phyloP scores from a whole-genome alignment of 129 eudicot species.

The Glebionis coronaria region DNA sequence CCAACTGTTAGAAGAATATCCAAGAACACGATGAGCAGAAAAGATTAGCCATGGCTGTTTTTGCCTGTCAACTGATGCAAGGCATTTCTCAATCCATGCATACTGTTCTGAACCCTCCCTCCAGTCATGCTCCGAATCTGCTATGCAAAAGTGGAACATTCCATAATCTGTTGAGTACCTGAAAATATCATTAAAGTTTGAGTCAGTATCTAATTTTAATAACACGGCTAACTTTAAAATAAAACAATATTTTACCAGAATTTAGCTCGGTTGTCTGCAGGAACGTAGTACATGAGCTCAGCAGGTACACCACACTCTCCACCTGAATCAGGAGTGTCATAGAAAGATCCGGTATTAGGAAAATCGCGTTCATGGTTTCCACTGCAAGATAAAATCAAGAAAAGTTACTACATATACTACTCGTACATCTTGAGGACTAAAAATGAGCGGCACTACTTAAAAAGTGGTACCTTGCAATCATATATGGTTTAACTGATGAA shows the following conservation, averaged over 20 bases:
- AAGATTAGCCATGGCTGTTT: conserved; percentile 82
- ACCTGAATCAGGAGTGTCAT: conserved; percentile 47
- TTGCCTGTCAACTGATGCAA: conserved; percentile 62
- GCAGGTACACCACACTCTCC: conserved; percentile 62
- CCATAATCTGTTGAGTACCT: conserved; percentile 79
- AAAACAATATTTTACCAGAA: conserved; percentile 39
- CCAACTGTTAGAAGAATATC: conserved; percentile 48
- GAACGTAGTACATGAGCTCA: conserved; percentile 39
- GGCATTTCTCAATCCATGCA: conserved; percentile 54
- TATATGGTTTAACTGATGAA: too few relatives aligned
- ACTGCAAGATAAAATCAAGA: conserved; percentile 25
- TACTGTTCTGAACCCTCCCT: conserved; percentile 66
- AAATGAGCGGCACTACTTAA: background rate
- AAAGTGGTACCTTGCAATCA: conserved; percentile 39
- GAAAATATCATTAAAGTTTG: background rate
- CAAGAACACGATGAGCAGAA: conserved; percentile 68
- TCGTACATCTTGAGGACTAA: background rate
- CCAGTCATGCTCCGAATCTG: conserved; percentile 80
- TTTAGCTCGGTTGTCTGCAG: conserved; percentile 74
- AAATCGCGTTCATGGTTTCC: conserved; percentile 68
- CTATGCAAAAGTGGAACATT: conserved; percentile 79
- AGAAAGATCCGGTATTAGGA: conserved; percentile 55
- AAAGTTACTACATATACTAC: background rate
- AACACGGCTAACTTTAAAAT: background rate
- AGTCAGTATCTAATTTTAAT: background rate